Base-by-base conservation (phyloP, 2,329 filamentous ascomycete species). In the Fusarium nisikadoi region DNA sequence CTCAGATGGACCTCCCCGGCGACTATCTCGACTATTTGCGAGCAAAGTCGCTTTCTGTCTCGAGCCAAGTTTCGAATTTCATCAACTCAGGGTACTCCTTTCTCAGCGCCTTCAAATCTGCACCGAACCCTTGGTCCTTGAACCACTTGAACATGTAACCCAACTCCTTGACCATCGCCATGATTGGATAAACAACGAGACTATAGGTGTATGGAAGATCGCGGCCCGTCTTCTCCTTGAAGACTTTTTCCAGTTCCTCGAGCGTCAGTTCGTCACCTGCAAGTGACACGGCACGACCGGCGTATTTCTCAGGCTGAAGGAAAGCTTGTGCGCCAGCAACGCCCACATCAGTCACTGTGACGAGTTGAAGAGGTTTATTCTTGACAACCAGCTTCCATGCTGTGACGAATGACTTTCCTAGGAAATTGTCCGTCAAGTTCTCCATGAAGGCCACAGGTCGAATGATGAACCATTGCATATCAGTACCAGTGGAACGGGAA, bases 381-480 rank as follows among this genome's bases (percentile, higher is more conserved):
- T 73, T 70, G 20, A 83, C 59, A 31, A 70, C 71, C 38, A 79
- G 63, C 52, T 71, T 72, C 80, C 79, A 82, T 45, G 75, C 72
- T 2, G 79, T 80, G 7, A 73, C 45, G n/a, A 83, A 80, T 6
- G 81, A 61, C 42, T 77, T 80, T 19, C 76, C 78, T 7, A 75
- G 4, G 63, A 83, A 80, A 11, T 76, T 73, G 4, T 71, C 70
- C 12, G 74, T 72, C 36, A 83, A 74, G 63, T 83, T 83, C 16
- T 84, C 82, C 80, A 83, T 83, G 70, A 84, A 84, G 1, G 79
- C 81, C 2, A 81, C 80, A 5, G 82, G 82, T 8, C 82, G 77
- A 1, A 84, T 73, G 11, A 84, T 79, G 1, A 79, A 79, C 80
- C 81, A 83, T 9, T 65, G 58, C 80, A 83, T 82, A 33, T 66